These are phyloP conservation scores for Schizochytrium sp. DNA, from an alignment of 108 stramenopile species.

Conservation along the genomic window DNA sequence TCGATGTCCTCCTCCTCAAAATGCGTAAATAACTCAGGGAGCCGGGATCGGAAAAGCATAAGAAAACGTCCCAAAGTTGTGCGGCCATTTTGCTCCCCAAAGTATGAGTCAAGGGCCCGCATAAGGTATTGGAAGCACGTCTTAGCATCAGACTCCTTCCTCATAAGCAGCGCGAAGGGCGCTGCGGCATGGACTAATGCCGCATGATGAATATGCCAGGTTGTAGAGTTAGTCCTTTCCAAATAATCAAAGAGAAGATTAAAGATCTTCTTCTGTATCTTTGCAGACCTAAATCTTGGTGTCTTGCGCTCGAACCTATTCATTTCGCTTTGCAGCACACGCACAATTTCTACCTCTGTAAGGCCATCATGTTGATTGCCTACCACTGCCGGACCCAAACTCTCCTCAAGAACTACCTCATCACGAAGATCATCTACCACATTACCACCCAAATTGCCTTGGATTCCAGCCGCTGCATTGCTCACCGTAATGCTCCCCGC, in stretches of 20 bases:
- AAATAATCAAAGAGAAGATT: neutral
- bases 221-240: neutral
- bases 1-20: conserved; percentile 59
- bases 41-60: conserved; percentile 37
- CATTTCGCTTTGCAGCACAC: conserved; percentile 32
- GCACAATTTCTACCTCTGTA: neutral
- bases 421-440: neutral
- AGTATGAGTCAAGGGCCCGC: conserved; percentile 38
- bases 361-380: conserved; percentile 38
- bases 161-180: conserved; percentile 26
- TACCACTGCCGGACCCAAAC: neutral
- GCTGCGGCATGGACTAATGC: conserved; percentile 37
- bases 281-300: neutral
- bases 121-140: conserved; percentile 43
- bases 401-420: conserved; percentile 1
- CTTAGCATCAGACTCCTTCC: neutral
- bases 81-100: conserved; percentile 15
- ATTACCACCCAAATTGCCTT: too few relatives aligned
- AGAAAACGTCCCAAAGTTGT: conserved; percentile 34
- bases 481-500: too few relatives aligned
- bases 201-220: conserved; percentile 50
- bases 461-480: too few relatives aligned
- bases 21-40: conserved; percentile 51
- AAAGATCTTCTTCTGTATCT: conserved; percentile 1
- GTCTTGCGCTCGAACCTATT: neutral